These are phyloP conservation scores for Neurospora sp. DNA, from an alignment of 495 filamentous ascomycete genomes.

Conservation along the genomic window DNA sequence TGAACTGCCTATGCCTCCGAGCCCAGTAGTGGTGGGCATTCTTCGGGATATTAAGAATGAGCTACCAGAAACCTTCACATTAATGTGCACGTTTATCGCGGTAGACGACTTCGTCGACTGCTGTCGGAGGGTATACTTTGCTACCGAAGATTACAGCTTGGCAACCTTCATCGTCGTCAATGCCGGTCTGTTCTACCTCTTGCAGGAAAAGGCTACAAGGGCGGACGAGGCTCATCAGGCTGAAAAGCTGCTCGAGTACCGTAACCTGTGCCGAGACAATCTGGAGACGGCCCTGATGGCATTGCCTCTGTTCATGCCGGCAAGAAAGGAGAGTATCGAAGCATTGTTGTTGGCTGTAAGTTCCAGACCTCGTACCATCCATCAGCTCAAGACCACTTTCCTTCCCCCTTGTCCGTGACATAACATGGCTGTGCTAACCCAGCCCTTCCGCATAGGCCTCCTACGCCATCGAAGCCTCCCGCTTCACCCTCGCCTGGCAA, in stretches of 20 bases:
- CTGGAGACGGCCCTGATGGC: constrained; percentile 48
- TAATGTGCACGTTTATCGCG: constrained; percentile 32
- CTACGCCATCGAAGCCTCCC: constrained; percentile 53
- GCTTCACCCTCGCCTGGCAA: constrained; percentile 53
- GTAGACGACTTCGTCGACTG: constrained; percentile 47
- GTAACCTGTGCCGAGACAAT: constrained; percentile 42
- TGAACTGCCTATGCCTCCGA: constrained; percentile 47
- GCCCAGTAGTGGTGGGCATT: constrained; percentile 38
- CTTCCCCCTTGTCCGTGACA: background rate
- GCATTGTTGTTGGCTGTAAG: constrained; percentile 48
- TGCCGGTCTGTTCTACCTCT: constrained; percentile 45
- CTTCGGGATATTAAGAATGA: constrained; percentile 38
- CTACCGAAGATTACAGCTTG: constrained; percentile 45
- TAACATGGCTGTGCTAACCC: background rate
- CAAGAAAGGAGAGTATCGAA: constrained; percentile 47
- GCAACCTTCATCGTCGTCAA: constrained; percentile 47
- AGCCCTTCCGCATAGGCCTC: constrained; percentile 15
- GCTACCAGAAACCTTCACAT: constrained; percentile 25
- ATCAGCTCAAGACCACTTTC: background rate
- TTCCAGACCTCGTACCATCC: background rate
- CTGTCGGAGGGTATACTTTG: constrained; percentile 50
- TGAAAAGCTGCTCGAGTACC: constrained; percentile 25
- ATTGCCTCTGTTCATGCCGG: constrained; percentile 48
- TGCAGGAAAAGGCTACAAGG: constrained; percentile 37
- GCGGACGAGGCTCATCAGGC: constrained; percentile 19